Evolutionary conservation across 352 stramenopile genomes (phyloP).

Genomic region (Globisporangium viniferum): DNA sequence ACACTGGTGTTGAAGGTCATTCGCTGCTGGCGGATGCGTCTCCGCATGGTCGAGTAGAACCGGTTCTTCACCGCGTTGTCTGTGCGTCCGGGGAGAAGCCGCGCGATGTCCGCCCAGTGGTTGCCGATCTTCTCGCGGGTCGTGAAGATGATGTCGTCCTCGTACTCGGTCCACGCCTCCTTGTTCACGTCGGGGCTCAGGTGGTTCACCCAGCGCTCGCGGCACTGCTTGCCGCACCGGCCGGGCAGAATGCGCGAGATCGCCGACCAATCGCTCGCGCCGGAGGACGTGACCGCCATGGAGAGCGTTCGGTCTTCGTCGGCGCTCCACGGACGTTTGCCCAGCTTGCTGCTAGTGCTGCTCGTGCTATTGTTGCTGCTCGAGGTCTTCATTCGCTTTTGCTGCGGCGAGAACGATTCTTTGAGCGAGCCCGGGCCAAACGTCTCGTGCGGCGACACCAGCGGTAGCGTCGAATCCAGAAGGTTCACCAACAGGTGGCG

Average conservation of each 20-base stretch:
- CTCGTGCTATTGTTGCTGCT: not conserved
- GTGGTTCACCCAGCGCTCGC: conserved; percentile 97
- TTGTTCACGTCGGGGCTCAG: conserved; percentile 94
- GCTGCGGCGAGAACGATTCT: conserved; percentile 54
- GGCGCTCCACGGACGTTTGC: conserved; percentile 61
- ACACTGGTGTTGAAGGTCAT: not conserved
- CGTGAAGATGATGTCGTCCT: conserved; percentile 88
- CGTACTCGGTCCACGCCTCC: conserved; percentile 90
- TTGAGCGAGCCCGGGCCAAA: conserved; percentile 3
- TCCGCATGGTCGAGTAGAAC: conserved; percentile 84
- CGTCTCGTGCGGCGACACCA: conserved; percentile 31
- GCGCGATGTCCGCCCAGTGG: conserved; percentile 96
- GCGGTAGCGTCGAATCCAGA: conserved; percentile 20
- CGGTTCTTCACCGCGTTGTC: conserved; percentile 98
- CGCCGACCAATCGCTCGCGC: conserved; percentile 87
- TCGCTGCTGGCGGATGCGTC: conserved; percentile 55
- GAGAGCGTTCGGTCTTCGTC: conserved; percentile 63
- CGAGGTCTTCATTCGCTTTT: conserved; percentile 51
- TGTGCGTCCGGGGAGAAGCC: conserved; percentile 91
- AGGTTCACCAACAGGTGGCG: conserved; percentile 32
- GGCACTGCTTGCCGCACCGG: conserved; percentile 95
- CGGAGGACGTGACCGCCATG: conserved; percentile 47
- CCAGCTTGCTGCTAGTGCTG: conserved; percentile 34
- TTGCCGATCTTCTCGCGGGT: conserved; percentile 89
- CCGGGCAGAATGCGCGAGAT: conserved; percentile 92